phyloP scores from a whole-genome alignment of 1,284 basidiomycete species.

The Ganoderma resinaceum region DNA sequence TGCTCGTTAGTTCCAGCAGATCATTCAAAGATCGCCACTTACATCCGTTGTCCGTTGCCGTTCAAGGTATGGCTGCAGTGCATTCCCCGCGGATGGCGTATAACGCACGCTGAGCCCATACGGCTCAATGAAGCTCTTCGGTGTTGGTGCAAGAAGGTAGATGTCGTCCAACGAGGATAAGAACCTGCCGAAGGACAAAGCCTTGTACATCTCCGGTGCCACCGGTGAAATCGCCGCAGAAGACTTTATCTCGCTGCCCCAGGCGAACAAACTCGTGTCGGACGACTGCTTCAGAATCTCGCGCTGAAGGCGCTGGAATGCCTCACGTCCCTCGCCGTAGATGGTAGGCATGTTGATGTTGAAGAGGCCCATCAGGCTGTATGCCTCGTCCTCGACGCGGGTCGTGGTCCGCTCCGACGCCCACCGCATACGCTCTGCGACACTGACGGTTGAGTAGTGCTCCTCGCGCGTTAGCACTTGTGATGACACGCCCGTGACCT shows the following conservation, averaged over 20 bases:
- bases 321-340: slow-evolving; percentile 10
- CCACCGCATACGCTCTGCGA: neutral
- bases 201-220: neutral
- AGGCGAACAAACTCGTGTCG: slow-evolving; percentile 11
- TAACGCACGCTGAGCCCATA: neutral
- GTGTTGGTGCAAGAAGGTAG: neutral
- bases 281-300: slow-evolving; percentile 12
- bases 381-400: slow-evolving; percentile 11
- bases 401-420: neutral
- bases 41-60: neutral
- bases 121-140: neutral
- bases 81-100: neutral
- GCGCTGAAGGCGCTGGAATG: slow-evolving; percentile 9
- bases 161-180: neutral
- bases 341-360: slow-evolving; percentile 13
- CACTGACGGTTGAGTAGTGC: neutral
- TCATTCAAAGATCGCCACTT: neutral
- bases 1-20: neutral
- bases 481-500: neutral
- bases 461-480: neutral
- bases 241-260: neutral
- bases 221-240: neutral
- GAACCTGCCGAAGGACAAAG: neutral
- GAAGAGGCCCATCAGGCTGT: slow-evolving; percentile 13
- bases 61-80: slow-evolving; percentile 6